phyloP scores from a whole-genome alignment of 768 basidiomycete species.

The Psilocybe subaeruginosa region DNA sequence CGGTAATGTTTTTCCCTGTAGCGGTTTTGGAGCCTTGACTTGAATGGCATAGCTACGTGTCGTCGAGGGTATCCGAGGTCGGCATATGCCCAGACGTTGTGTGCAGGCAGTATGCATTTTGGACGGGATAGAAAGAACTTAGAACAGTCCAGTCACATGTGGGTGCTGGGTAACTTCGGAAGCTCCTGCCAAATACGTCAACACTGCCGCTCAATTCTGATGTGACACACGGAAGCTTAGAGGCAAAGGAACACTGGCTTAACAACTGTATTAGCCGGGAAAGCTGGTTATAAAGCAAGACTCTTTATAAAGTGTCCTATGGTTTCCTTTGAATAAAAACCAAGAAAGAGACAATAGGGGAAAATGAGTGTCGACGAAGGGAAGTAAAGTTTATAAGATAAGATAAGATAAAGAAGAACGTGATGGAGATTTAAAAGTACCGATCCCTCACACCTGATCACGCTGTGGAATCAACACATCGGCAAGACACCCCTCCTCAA shows the following conservation, averaged over 20 bases:
- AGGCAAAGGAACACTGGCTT: too few species aligned
- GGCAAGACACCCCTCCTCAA: constrained; percentile 25
- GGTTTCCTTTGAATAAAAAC: too few species aligned
- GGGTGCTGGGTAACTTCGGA: constrained; percentile 9
- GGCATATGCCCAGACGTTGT: constrained; percentile 69
- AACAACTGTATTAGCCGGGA: too few species aligned
- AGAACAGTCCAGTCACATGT: constrained; percentile 20
- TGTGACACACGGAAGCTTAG: too few species aligned
- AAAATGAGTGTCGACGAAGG: too few species aligned
- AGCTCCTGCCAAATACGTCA: constrained; percentile 16
- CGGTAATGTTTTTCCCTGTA: constrained; percentile 55
- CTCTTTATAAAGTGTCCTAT: too few species aligned
- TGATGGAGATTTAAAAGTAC: not conserved
- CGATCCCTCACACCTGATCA: not conserved
- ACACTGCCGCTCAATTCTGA: not conserved
- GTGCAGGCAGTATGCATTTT: constrained; percentile 48
- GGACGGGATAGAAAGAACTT: constrained; percentile 6
- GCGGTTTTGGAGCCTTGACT: constrained; percentile 47
- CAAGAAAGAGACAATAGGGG: too few species aligned
- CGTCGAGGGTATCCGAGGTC: constrained; percentile 70
- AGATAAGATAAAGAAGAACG: not conserved
- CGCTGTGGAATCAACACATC: constrained; percentile 7
- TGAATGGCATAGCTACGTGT: constrained; percentile 64
- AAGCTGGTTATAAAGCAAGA: too few species aligned
- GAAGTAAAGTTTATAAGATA: too few species aligned